Conservation (phyloP, 2,329 filamentous ascomycete species). For the Ophiostoma pallidulum region DNA sequence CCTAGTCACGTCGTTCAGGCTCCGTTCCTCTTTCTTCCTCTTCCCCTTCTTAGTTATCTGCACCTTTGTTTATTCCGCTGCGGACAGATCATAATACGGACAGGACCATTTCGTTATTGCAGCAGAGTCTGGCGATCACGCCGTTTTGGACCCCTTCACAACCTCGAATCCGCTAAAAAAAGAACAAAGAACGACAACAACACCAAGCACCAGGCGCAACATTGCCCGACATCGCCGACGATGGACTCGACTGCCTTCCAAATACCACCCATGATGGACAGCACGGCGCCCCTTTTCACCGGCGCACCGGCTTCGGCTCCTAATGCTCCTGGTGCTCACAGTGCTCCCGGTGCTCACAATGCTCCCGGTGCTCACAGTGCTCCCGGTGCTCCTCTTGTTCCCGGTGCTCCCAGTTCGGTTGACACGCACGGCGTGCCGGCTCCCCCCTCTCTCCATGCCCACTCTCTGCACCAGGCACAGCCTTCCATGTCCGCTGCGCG, state of each 20-base stretch:
- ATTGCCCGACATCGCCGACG: not conserved
- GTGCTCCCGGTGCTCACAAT: not conserved
- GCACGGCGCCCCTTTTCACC: not conserved
- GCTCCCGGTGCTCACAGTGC: too few species aligned
- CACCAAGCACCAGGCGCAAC: too few species aligned
- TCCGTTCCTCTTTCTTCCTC: too few species aligned
- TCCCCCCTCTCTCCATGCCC: not conserved
- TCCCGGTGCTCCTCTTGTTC: not conserved
- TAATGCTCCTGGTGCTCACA: not conserved
- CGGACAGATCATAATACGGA: too few species aligned
- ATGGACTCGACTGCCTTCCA: constrained; percentile 6
- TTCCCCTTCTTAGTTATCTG: too few species aligned
- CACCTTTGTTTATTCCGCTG: too few species aligned
- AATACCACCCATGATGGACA: not conserved
- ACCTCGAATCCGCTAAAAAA: too few species aligned
- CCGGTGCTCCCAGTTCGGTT: not conserved
- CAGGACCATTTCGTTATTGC: too few species aligned
- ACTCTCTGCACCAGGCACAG: not conserved
- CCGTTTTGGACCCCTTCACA: too few species aligned
- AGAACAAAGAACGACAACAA: too few species aligned
- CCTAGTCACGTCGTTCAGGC: too few species aligned
- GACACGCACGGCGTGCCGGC: not conserved
- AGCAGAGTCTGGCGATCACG: too few species aligned
- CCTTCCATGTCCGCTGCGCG: not conserved
- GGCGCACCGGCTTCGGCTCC: not conserved